Evolutionary conservation across 129 eudicot genomes (phyloP).

Genomic region (Erigeron canadensis): DNA sequence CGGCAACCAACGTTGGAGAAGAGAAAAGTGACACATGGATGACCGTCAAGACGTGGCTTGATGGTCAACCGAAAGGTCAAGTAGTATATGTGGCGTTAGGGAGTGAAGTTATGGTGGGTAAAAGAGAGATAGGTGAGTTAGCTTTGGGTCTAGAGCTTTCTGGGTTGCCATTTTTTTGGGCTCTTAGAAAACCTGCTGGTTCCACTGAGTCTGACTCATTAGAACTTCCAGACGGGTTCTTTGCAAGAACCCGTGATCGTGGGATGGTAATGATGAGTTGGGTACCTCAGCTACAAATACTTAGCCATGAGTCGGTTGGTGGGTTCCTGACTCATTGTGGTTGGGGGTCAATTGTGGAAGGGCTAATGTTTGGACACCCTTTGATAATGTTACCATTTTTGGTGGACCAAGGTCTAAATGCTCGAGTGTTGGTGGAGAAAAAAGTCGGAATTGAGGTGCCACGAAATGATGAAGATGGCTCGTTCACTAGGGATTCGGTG

Average conservation of each 20-base stretch:
- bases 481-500: constrained; percentile 36
- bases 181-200: constrained; percentile 23
- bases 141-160: constrained; percentile 57
- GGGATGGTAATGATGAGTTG: constrained; percentile 48
- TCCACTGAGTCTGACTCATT: constrained; percentile 1
- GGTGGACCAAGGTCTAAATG: constrained; percentile 41
- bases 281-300: constrained; percentile 48
- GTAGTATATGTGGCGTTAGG: constrained; percentile 50
- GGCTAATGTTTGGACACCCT: constrained; percentile 32
- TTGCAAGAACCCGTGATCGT: constrained; percentile 21
- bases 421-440: constrained; percentile 25
- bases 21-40: constrained; percentile 35
- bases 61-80: constrained; percentile 30
- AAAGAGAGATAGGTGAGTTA: constrained; percentile 33
- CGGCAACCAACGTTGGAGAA: not conserved
- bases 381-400: constrained; percentile 34
- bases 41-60: constrained; percentile 39
- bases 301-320: constrained; percentile 45
- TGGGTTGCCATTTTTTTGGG: constrained; percentile 58
- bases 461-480: constrained; percentile 35
- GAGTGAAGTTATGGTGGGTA: constrained; percentile 38
- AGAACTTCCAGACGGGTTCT: constrained; percentile 38
- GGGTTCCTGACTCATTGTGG: constrained; percentile 49
- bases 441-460: constrained; percentile 29
- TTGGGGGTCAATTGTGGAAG: constrained; percentile 41